Percentiles rank a stretch among this genome's conserved stretches.
Conservation (phyloP, 257 asterid genomes). For the Osmanthus fragrans region DNA sequence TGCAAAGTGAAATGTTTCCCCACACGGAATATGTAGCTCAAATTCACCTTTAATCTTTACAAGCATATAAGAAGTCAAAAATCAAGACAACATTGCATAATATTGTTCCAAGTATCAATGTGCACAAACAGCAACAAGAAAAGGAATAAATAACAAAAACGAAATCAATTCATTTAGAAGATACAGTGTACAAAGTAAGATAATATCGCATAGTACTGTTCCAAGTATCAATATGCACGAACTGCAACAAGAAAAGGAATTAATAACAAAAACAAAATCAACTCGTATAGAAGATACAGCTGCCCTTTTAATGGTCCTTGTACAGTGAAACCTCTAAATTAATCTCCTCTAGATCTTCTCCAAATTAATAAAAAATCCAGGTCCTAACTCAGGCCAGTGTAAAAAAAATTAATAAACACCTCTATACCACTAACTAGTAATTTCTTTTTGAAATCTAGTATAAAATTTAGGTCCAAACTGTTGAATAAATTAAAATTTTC, state of each 20-base stretch:
- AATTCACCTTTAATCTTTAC: no score
- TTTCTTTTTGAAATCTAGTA: no score
- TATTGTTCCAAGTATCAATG: background rate
- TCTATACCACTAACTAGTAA: no score
- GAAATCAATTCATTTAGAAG: background rate
- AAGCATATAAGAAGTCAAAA: background rate
- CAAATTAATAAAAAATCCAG: no score
- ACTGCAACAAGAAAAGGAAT: background rate
- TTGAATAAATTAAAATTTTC: no score
- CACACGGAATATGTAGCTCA: no score
- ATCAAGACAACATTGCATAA: background rate
- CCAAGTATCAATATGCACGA: background rate
- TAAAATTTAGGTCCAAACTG: no score
- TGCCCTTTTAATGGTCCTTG: background rate
- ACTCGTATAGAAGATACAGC: background rate
- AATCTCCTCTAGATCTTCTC: no score
- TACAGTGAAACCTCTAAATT: no score
- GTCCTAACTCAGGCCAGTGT: no score
- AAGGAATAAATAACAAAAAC: background rate
- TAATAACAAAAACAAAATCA: background rate
- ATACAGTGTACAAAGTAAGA: background rate
- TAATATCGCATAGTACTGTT: background rate
- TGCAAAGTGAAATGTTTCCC: no score
- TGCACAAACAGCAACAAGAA: background rate
- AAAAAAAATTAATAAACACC: no score